Base-by-base conservation (phyloP, 2,329 filamentous ascomycete genomes). In the Drechslerella coelobrocha region DNA sequence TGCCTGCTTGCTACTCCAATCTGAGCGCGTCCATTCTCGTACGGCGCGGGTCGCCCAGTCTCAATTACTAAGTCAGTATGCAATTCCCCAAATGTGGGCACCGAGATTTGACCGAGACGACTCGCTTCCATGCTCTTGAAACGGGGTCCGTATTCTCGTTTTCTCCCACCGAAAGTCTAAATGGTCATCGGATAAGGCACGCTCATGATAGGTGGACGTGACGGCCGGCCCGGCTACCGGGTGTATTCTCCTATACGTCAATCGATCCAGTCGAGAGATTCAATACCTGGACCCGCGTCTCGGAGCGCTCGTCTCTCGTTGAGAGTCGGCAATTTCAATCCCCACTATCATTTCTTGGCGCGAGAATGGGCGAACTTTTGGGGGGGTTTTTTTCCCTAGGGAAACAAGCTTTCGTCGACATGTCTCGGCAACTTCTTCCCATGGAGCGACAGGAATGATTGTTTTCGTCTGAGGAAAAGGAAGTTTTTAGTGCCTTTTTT, bases 321-420 rank as follows among this genome's bases (percentile, higher is more conserved):
- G 37, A n/a, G 24, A 48, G 43, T 27, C 26, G 31, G 43, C 17
- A 23, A 21, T 47, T 8, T 2, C 43, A 47, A 27, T 60, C 34
- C 3, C 29, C 29, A 34, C 29, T 39, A 14, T 39, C 34, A 14
- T 39, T 39, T 39, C 12, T 39, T 14, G 34, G 34, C 17, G 17
- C 12, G 34, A 39, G 34, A n/a, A n/a, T n/a, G 12, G 34, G 4
- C 34, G 34, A 2, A 45, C 41, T 45, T 14, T 17, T 5, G 19
- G 19, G 9, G 41, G 41, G 41, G 41, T 19, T 45, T 17, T 23
- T n/a, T 23, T 19, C 9, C 41, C 14, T 23, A 26, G 54, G 52
- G 66, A 63, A 63, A 71, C 66, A 71, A 71, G 66, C 66, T 71
- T 69, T 71, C 61, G 59, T 63, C 52, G 53, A 71, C 66, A 71